phyloP scores from a whole-genome alignment of 2,329 filamentous ascomycete genomes.

The Purpureocillium lavendulum region DNA sequence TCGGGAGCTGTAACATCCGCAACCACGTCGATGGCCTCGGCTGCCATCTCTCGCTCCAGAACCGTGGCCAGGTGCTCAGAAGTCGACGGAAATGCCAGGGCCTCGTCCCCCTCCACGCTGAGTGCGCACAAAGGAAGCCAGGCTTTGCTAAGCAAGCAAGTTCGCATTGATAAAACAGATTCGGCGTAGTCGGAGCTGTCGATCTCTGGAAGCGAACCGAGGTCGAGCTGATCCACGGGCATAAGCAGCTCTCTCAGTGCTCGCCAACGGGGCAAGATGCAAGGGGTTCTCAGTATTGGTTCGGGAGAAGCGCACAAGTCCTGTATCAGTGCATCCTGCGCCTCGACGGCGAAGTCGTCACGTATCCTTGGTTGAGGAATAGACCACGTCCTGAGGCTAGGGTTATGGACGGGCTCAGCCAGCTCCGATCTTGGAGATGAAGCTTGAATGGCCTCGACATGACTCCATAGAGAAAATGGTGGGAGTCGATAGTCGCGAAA shows the following conservation, averaged over 20 bases:
- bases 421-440: slow-evolving; percentile 4
- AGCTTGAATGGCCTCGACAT: slow-evolving; percentile 11
- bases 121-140: slow-evolving; percentile 22
- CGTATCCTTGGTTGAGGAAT: slow-evolving; percentile 10
- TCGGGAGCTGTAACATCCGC: no score
- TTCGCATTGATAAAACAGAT: slow-evolving; percentile 9
- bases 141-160: slow-evolving; percentile 12
- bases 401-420: slow-evolving; percentile 14
- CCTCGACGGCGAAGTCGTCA: slow-evolving; percentile 3
- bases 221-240: slow-evolving; percentile 14
- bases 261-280: not conserved
- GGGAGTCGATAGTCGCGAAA: slow-evolving; percentile 14
- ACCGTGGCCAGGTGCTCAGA: slow-evolving; percentile 12
- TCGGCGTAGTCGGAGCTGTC: slow-evolving; percentile 14
- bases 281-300: not conserved
- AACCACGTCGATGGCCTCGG: slow-evolving; percentile 8
- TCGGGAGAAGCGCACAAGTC: not conserved
- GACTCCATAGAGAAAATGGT: slow-evolving; percentile 18
- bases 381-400: slow-evolving; percentile 7
- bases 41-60: slow-evolving; percentile 17
- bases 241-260: slow-evolving; percentile 8
- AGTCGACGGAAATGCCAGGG: slow-evolving; percentile 15
- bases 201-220: slow-evolving; percentile 10
- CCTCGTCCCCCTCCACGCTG: slow-evolving; percentile 15
- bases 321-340: no score